A percentile compares a stretch with the other conserved stretches of the same genome.
phyloP scores from a whole-genome alignment of 805 yeast genomes.

The Pichia manshurica region DNA sequence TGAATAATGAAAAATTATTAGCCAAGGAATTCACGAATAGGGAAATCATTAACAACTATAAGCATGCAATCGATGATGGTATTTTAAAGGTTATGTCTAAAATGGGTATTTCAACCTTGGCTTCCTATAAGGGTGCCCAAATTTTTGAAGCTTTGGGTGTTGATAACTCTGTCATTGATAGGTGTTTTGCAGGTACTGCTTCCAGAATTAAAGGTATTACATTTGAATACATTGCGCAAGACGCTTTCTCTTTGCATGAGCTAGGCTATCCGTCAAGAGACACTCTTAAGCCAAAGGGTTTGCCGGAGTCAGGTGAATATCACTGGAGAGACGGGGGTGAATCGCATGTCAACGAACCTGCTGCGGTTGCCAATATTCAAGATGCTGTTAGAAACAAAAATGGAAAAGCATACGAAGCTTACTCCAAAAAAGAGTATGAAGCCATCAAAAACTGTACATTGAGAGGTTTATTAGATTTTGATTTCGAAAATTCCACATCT shows the following conservation, averaged over 20 bases:
- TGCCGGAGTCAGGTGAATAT: constrained; percentile 95
- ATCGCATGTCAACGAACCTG: constrained; percentile 89
- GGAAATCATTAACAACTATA: constrained; percentile 68
- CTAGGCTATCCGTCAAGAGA: constrained; percentile 81
- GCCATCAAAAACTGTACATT: constrained; percentile 90
- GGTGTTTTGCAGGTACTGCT: constrained; percentile 96
- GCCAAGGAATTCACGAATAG: constrained; percentile 50
- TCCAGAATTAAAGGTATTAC: constrained; percentile 94
- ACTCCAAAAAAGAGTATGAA: constrained; percentile 83
- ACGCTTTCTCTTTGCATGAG: constrained; percentile 90
- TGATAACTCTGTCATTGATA: constrained; percentile 90
- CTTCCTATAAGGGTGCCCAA: constrained; percentile 99
- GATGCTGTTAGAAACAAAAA: constrained; percentile 98
- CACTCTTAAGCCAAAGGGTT: constrained; percentile 61
- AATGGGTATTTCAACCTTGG: constrained; percentile 98
- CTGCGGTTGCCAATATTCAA: constrained; percentile 90
- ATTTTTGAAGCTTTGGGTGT: constrained; percentile 96
- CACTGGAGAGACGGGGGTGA: constrained; percentile 99
- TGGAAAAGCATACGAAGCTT: constrained; percentile 85
- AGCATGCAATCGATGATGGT: constrained; percentile 82
- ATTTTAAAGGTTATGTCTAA: constrained; percentile 95
- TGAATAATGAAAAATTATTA: constrained; percentile 75
- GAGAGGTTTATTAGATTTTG: constrained; percentile 90
- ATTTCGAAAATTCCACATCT: constrained; percentile 60
- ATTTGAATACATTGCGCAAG: constrained; percentile 93